Evolutionary conservation across 768 basidiomycete genomes (phyloP).

Genomic region (Naganishia onofrii): DNA sequence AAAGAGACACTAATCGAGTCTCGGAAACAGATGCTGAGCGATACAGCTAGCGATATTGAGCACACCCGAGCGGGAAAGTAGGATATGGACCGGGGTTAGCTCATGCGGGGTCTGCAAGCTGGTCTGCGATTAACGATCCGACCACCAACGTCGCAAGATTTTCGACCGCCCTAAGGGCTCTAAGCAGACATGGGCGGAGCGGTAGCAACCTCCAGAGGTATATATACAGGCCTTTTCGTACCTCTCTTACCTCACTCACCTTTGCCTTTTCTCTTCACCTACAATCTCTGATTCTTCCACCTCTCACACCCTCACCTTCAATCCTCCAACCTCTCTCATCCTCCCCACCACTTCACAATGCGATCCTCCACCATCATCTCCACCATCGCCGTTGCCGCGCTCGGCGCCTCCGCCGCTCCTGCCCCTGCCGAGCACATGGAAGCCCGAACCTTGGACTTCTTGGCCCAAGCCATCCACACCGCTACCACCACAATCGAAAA

Average conservation of each 20-base stretch:
- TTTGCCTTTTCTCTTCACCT: slow-evolving; percentile 1
- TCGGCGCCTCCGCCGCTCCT: not conserved
- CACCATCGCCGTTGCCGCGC: slow-evolving; percentile 6
- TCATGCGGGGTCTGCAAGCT: too few species aligned
- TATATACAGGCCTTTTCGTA: not conserved
- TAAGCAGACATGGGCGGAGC: not conserved
- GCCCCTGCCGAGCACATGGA: not conserved
- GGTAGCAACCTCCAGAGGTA: not conserved
- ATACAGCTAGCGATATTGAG: too few species aligned
- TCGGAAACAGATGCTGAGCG: too few species aligned
- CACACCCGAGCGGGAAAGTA: too few species aligned
- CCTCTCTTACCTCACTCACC: not conserved
- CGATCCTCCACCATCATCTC: slow-evolving; percentile 11
- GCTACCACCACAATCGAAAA: slow-evolving; percentile 4
- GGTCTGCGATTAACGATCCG: too few species aligned
- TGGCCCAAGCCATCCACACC: not conserved
- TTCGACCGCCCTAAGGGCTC: too few species aligned
- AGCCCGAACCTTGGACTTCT: slow-evolving; percentile 1
- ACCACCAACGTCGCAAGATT: too few species aligned
- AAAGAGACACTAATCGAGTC: too few species aligned
- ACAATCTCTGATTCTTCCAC: slow-evolving; percentile 7
- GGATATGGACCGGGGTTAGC: too few species aligned
- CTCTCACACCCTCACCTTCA: slow-evolving; percentile 1
- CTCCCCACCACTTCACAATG: not conserved
- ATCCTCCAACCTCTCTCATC: not conserved